Conservation (phyloP, 2,329 filamentous ascomycete genomes). For the Colletotrichum sp. region DNA sequence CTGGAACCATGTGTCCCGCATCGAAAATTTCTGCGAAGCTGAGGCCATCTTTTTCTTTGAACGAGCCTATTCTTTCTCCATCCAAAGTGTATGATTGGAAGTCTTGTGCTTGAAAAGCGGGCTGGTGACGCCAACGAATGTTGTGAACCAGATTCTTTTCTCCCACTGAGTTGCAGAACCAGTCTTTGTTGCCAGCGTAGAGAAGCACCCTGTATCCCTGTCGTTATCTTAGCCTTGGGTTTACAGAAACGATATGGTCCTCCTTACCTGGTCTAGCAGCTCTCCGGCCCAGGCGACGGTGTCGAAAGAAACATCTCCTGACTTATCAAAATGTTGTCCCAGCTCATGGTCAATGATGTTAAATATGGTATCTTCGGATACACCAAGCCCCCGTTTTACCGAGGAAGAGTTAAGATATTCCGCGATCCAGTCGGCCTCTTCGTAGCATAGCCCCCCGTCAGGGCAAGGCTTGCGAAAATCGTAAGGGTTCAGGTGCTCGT, state of each 20-base stretch:
- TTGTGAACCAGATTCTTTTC: neutral
- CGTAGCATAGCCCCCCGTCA: neutral
- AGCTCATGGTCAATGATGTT: neutral
- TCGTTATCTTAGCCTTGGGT: neutral
- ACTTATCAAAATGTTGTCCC: neutral
- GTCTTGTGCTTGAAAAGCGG: neutral
- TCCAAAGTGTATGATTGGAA: neutral
- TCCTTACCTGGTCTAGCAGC: neutral
- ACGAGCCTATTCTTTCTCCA: neutral
- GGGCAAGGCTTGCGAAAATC: neutral
- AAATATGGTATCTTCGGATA: neutral
- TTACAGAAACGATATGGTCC: neutral
- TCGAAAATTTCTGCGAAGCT: neutral
- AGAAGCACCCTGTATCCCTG: neutral
- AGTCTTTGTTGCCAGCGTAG: constrained; percentile 1
- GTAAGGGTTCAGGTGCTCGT: neutral
- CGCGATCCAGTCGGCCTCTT: neutral
- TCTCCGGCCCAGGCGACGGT: neutral
- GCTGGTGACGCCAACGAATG: neutral
- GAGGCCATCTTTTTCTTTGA: neutral
- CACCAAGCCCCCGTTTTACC: neutral
- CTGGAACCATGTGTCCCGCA: constrained; percentile 1
- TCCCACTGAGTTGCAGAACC: neutral
- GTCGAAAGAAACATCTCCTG: neutral
- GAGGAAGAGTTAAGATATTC: neutral